Evolutionary conservation across 2,329 filamentous ascomycete genomes (phyloP), one percentile per base, ranked within the genome.

Genomic region (Seiridium unicorne): DNA sequence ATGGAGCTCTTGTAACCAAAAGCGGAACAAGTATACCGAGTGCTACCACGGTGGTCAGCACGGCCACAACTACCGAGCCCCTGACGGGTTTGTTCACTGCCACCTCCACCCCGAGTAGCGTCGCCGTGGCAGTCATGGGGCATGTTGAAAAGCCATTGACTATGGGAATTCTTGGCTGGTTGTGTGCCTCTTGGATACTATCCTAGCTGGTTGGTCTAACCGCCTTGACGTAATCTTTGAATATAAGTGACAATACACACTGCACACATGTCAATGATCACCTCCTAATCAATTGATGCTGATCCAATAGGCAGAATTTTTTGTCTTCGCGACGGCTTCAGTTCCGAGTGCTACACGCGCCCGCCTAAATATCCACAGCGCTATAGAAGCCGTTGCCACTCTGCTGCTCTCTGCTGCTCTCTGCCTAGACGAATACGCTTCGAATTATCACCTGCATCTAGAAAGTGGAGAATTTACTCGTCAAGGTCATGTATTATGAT

Each of bases 1-100:
- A 66, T n/a, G 66, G 66, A 5, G 62, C 61, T 5, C 42, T 66
- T 36, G 62, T 63, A 35, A 65, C 55, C 8, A 59, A 59, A 3
- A 35, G 57, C 1, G 61, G 57, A 2, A 55, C 51, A 3, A 53
- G 32, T n/a, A 51, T 51, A 26, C 34, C 42, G 5, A 35, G 53
- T 5, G 48, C 38, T 34, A 47, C 26, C 36, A 58, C 48, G 10
- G 51, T 34, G 9, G 34, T 26, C 7, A 38, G 53, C 26, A 53
- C 53, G 26, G 38, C 54, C 3, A 51, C 54, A 5, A 42, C 36
- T 18, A 57, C 59, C 34, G 47, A 31, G 32, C 36, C 47, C n/a
- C 42, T 60, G 13, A 60, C 59, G 13, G 59, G 59, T 8, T 44
- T 60, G 4, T 60, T 57, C 34, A 60, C 59, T 2, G 59, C 59